Base-by-base conservation (phyloP, 345 rosid species). In the Sonneratia caseolaris region DNA sequence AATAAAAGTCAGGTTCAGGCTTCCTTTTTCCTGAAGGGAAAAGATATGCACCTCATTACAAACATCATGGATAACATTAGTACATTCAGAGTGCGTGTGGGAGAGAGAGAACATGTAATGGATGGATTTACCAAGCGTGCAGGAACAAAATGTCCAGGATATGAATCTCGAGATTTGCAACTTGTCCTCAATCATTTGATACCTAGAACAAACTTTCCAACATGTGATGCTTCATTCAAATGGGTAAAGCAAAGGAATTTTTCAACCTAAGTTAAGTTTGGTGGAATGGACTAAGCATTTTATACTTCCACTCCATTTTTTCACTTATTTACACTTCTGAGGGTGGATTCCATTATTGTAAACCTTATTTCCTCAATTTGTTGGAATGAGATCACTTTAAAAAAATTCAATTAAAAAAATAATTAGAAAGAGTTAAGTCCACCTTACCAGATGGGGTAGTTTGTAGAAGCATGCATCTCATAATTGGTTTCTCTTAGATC, bases 111-210 rank as follows among this genome's bases (percentile, higher is more conserved):
- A 37, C 3, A 42, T 56, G 71, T 21, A 72, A 22, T 68, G 55
- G 59, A 24, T 38, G 55, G 49, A 65, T 78, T 55, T 84, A 91
- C 98, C 98, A 64, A 49, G 55, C 27, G 38, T 65, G 71, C 89
- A 91, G 14, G 98, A 94, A 82, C 98, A 91, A 75, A 94, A 91
- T 48, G 96, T 91, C 97, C 98, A 94, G 9, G 93, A 89, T 74
- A 94, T 79, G 80, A 86, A 94, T 40, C 74, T 82, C 15, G 98
- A 94, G 71, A 94, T 77, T 48, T 81, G 78, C 72, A 94, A 73
- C 79, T 91, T 85, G 74, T 91, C 97, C 76, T 94, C 91, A 18
- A 94, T 90, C 74, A 91, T 75, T 74, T 81, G 57, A 74, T 89
- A 88, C 97, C 97, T 93, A 56, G 68, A 51, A 74, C 69, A 55